phyloP scores from a whole-genome alignment of 345 rosid genomes.

The Euphorbia lathyris region DNA sequence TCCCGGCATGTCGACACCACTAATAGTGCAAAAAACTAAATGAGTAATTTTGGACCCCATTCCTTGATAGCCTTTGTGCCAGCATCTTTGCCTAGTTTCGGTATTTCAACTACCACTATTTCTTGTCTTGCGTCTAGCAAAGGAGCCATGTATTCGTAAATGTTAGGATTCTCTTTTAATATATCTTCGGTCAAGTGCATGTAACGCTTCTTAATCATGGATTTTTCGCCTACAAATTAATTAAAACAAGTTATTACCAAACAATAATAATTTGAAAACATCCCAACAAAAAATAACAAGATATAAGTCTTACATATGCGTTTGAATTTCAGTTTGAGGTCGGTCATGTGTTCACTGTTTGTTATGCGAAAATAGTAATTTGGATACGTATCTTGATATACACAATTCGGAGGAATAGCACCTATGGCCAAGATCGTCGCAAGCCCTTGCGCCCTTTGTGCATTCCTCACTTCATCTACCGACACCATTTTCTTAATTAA shows the following conservation, averaged over 20 bases:
- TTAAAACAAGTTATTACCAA: background rate
- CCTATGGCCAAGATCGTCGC: constrained; percentile 56
- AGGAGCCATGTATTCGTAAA: constrained; percentile 68
- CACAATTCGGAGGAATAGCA: constrained; percentile 43
- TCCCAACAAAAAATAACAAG: no score
- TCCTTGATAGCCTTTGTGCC: constrained; percentile 72
- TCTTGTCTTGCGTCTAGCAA: constrained; percentile 73
- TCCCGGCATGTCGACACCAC: constrained; percentile 92
- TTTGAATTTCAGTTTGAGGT: constrained; percentile 54
- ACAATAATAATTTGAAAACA: no score
- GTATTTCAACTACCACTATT: constrained; percentile 74
- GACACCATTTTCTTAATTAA: constrained; percentile 31
- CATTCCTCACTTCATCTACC: constrained; percentile 38
- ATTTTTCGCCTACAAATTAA: constrained; percentile 54
- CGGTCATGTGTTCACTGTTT: constrained; percentile 45
- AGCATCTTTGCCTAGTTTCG: constrained; percentile 77
- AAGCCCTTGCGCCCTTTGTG: constrained; percentile 46
- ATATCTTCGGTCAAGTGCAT: constrained; percentile 68
- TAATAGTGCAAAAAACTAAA: constrained; percentile 74
- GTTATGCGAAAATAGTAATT: constrained; percentile 55
- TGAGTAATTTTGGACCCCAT: constrained; percentile 88
- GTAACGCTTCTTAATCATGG: constrained; percentile 60
- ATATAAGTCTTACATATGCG: constrained; percentile 69
- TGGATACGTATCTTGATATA: constrained; percentile 42
- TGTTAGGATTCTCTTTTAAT: constrained; percentile 49